phyloP scores from a whole-genome alignment of 2,329 filamentous ascomycete genomes.

The Penicillium sp. region DNA sequence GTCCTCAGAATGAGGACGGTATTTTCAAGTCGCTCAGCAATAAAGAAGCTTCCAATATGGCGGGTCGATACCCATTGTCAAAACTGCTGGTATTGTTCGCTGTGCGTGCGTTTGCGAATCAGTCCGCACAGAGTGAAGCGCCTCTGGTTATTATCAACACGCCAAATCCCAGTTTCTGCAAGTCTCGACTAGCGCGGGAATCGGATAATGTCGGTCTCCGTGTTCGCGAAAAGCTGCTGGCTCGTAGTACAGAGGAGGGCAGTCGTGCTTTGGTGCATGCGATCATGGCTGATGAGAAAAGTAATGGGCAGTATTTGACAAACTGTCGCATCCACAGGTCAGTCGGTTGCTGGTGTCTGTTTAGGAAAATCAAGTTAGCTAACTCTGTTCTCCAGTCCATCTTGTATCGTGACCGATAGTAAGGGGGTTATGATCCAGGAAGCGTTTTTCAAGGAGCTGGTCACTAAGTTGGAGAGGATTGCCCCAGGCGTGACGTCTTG shows the following conservation, averaged over 20 bases:
- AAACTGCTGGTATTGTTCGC: constrained; percentile 19
- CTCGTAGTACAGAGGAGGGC: constrained; percentile 17
- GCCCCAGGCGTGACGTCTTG: constrained; percentile 6
- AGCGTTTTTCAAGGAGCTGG: constrained; percentile 14
- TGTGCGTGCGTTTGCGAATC: constrained; percentile 13
- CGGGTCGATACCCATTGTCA: constrained; percentile 13
- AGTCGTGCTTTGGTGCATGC: constrained; percentile 19
- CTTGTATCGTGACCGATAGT: constrained; percentile 7
- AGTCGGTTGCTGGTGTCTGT: background rate
- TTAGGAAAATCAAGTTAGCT: background rate
- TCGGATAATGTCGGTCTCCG: constrained; percentile 10
- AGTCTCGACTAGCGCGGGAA: constrained; percentile 28
- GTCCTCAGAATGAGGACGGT: background rate
- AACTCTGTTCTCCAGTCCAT: constrained; percentile 5
- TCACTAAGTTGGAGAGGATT: constrained; percentile 13
- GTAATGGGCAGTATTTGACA: constrained; percentile 17
- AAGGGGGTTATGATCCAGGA: constrained; percentile 9
- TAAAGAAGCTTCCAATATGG: constrained; percentile 13
- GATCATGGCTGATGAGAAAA: constrained; percentile 13
- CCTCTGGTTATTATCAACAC: constrained; percentile 37
- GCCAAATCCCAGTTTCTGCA: constrained; percentile 44
- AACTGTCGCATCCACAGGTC: constrained; percentile 18
- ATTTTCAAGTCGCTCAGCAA: constrained; percentile 17
- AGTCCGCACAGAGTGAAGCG: background rate
- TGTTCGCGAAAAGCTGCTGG: constrained; percentile 11